Evolutionary conservation across 352 stramenopile genomes (phyloP).

Genomic region (Phytopythium delawarense): DNA sequence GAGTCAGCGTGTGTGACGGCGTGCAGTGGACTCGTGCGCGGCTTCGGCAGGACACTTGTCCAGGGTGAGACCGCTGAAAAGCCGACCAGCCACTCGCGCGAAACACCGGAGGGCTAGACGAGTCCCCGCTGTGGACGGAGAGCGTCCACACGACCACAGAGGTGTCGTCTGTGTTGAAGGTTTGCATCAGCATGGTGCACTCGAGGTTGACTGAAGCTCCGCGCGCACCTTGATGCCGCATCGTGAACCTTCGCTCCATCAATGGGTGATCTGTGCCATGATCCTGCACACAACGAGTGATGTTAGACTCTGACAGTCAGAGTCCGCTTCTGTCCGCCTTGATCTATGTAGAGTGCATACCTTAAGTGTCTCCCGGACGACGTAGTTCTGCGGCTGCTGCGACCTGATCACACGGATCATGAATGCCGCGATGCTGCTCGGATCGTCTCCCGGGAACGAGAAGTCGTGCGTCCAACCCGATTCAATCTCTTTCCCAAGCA

Average conservation of each 20-base stretch:
- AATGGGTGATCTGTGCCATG: neutral
- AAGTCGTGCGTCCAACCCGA: neutral
- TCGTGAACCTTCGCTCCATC: neutral
- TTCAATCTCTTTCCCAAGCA: constrained; percentile 3
- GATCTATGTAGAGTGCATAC: neutral
- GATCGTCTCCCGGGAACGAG: neutral
- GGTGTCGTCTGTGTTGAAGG: neutral
- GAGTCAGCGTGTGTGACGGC: neutral
- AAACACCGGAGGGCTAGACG: neutral
- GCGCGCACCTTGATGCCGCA: neutral
- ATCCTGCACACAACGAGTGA: neutral
- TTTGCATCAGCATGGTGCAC: neutral
- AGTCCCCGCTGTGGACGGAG: neutral
- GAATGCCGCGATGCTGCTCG: neutral
- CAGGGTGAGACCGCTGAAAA: neutral
- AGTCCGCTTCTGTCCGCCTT: no score
- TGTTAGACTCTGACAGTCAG: no score
- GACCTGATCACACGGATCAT: neutral
- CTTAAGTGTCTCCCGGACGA: neutral
- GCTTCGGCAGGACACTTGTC: neutral
- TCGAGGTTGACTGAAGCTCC: neutral
- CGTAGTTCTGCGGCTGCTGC: neutral
- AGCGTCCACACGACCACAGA: constrained; percentile 4
- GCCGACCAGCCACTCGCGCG: constrained; percentile 3
- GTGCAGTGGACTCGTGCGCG: constrained; percentile 1